A percentile compares a stretch with the other conserved stretches of the same genome.
phyloP scores from a whole-genome alignment of 2,329 filamentous ascomycete species.

The Colletotrichum noveboracense region DNA sequence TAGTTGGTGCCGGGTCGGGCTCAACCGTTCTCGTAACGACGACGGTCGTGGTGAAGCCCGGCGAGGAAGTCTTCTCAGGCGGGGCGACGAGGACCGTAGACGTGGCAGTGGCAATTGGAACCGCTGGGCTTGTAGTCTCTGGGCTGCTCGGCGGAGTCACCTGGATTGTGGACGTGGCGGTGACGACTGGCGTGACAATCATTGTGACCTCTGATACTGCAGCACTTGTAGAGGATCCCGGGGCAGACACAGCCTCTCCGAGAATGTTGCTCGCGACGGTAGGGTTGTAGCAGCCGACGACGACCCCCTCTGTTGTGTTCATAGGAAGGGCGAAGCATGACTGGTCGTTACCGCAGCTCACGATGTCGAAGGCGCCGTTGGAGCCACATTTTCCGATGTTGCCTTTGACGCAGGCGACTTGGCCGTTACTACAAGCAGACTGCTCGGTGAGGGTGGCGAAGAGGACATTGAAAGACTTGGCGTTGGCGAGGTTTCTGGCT shows the following conservation, averaged over 20 bases:
- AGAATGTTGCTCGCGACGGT: conserved; percentile 47
- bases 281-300: conserved; percentile 51
- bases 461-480: conserved; percentile 50
- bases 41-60: conserved; percentile 1
- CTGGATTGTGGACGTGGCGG: conserved; percentile 13
- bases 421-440: conserved; percentile 50
- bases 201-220: not conserved
- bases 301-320: conserved; percentile 50
- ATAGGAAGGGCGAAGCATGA: conserved; percentile 62
- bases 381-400: conserved; percentile 51
- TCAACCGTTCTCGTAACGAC: conserved; percentile 10
- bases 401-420: conserved; percentile 59
- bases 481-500: conserved; percentile 49
- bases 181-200: conserved; percentile 8
- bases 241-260: conserved; percentile 30
- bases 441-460: conserved; percentile 49
- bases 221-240: conserved; percentile 1
- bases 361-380: conserved; percentile 46
- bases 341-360: conserved; percentile 36
- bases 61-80: not conserved
- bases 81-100: conserved; percentile 13
- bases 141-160: not conserved
- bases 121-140: not conserved
- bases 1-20: not conserved
- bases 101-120: not conserved